These are phyloP conservation scores for Phoma herbarum DNA, from an alignment of 2,329 filamentous ascomycete genomes.

Conservation along the genomic window DNA sequence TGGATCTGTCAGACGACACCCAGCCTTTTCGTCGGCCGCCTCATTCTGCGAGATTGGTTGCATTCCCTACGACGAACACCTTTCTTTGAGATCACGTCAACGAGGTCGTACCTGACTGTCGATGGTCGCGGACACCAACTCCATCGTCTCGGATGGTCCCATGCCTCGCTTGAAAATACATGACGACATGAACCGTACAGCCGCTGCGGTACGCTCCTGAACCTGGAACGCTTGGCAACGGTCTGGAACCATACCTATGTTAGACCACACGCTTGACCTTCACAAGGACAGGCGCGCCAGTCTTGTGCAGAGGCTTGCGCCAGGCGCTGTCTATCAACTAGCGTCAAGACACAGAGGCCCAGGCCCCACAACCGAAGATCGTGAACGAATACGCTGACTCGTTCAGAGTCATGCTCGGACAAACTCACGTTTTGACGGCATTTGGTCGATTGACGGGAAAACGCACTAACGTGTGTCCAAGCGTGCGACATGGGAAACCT, in stretches of 20 bases:
- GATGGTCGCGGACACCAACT: background rate
- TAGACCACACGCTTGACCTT: slow-evolving; percentile 3
- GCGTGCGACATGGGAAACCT: slow-evolving; percentile 6
- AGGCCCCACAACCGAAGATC: slow-evolving; percentile 20
- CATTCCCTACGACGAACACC: background rate
- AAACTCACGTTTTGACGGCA: slow-evolving; percentile 1
- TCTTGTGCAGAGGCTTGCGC: slow-evolving; percentile 13
- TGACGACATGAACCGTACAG: slow-evolving; percentile 30
- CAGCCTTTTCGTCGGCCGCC: background rate
- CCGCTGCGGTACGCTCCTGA: slow-evolving; percentile 17
- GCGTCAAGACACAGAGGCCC: slow-evolving; percentile 17
- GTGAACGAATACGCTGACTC: slow-evolving; percentile 7
- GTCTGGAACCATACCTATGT: slow-evolving; percentile 28
- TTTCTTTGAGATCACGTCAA: background rate
- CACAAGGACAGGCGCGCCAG: slow-evolving; percentile 5
- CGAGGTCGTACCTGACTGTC: background rate
- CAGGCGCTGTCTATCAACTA: slow-evolving; percentile 17
- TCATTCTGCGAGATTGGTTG: background rate
- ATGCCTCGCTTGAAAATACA: slow-evolving; percentile 6
- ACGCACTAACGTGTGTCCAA: background rate
- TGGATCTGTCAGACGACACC: slow-evolving; percentile 14
- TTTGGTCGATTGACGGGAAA: slow-evolving; percentile 6
- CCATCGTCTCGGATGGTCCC: background rate
- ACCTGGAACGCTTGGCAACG: slow-evolving; percentile 38
- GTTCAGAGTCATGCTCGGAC: slow-evolving; percentile 1